These are phyloP conservation scores for Plantago ovata DNA, from an alignment of 257 asterid genomes.

Conservation along the genomic window DNA sequence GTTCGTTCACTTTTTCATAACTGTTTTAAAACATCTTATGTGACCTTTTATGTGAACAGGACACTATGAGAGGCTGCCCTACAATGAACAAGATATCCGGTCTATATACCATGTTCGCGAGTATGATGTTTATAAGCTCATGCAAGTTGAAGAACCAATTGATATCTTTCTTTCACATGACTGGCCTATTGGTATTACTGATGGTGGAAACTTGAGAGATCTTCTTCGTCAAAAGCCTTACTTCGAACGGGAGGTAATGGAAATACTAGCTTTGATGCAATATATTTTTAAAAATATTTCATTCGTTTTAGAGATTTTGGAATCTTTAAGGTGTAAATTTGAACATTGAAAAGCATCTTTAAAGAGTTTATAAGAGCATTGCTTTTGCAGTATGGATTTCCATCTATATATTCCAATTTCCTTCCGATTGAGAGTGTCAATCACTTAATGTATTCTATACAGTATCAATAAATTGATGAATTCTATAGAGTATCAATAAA, in stretches of 20 bases:
- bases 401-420: too few relatives aligned
- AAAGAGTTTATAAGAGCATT: too few relatives aligned
- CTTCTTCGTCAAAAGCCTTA: slow-evolving; percentile 69
- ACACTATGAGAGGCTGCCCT: slow-evolving; percentile 83
- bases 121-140: slow-evolving; percentile 84
- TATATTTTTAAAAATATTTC: background rate
- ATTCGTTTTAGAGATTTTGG: background rate
- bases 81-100: slow-evolving; percentile 69
- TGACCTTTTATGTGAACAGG: slow-evolving; percentile 51
- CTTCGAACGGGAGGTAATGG: slow-evolving; percentile 72
- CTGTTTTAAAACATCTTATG: slow-evolving; percentile 9
- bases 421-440: too few relatives aligned
- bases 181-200: slow-evolving; percentile 90
- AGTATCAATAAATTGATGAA: too few relatives aligned
- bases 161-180: slow-evolving; percentile 96
- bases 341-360: too few relatives aligned
- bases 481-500: too few relatives aligned
- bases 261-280: slow-evolving; percentile 4
- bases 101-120: slow-evolving; percentile 94
- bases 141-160: slow-evolving; percentile 90
- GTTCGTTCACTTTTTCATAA: slow-evolving; percentile 15
- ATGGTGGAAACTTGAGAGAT: slow-evolving; percentile 52
- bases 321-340: background rate
- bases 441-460: too few relatives aligned
- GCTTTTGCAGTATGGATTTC: too few relatives aligned